Conservation (phyloP, 2,329 filamentous ascomycete species). For the Verticillium longisporum region DNA sequence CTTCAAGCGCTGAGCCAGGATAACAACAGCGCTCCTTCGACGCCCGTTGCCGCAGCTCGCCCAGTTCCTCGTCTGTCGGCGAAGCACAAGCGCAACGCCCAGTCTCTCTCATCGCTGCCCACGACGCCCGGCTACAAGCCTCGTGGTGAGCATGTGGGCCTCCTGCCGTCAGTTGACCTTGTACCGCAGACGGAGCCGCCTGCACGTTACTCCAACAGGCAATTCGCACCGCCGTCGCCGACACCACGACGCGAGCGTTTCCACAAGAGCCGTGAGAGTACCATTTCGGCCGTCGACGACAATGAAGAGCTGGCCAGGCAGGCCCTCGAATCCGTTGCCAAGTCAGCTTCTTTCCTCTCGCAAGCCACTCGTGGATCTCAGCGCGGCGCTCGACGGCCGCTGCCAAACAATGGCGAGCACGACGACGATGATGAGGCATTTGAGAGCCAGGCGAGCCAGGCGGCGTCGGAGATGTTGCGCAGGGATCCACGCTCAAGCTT, state of each 20-base stretch:
- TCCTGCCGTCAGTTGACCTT: slow-evolving; percentile 57
- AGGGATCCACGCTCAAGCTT: slow-evolving; percentile 48
- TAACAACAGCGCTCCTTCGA: slow-evolving; percentile 67
- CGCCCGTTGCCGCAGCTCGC: slow-evolving; percentile 46
- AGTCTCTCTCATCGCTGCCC: slow-evolving; percentile 80
- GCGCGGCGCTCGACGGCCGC: slow-evolving; percentile 7
- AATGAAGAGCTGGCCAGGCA: slow-evolving; percentile 51
- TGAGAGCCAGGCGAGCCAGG: slow-evolving; percentile 72
- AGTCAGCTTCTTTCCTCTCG: slow-evolving; percentile 25
- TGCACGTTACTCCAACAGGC: slow-evolving; percentile 32
- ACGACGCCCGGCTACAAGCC: slow-evolving; percentile 60
- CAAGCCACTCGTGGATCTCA: slow-evolving; percentile 17
- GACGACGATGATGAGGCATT: slow-evolving; percentile 55
- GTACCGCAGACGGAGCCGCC: slow-evolving; percentile 53
- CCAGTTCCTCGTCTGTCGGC: slow-evolving; percentile 40
- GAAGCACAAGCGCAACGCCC: slow-evolving; percentile 67
- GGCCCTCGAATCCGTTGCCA: slow-evolving; percentile 47
- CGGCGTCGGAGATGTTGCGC: slow-evolving; percentile 68
- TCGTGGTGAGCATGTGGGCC: slow-evolving; percentile 38
- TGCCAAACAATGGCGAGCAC: slow-evolving; percentile 15
- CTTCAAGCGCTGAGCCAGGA: slow-evolving; percentile 76
- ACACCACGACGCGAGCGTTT: slow-evolving; percentile 14
- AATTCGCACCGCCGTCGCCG: slow-evolving; percentile 39
- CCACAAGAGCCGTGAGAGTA: slow-evolving; percentile 74
- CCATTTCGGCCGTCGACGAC: slow-evolving; percentile 65